These are phyloP conservation scores for Hypoxylon sp. DNA, from an alignment of 2,329 filamentous ascomycete species.

Conservation along the genomic window DNA sequence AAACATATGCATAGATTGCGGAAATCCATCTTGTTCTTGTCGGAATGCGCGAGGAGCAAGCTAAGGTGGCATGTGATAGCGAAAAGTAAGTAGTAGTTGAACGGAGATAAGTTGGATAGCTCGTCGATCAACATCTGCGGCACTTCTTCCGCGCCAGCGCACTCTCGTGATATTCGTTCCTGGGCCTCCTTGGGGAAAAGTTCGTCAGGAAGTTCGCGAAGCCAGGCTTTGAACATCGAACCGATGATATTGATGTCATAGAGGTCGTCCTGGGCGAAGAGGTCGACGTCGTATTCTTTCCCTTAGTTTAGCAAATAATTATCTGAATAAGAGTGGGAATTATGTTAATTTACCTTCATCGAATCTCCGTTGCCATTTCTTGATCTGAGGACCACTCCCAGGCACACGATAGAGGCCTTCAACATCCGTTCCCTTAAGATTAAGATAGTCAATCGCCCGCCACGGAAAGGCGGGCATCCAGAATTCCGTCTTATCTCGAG, in stretches of 20 bases:
- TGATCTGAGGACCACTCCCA: slow-evolving; percentile 90
- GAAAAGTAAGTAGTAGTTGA: slow-evolving; percentile 98
- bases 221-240: slow-evolving; percentile 96
- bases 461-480: slow-evolving; percentile 99
- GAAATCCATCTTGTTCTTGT: slow-evolving; percentile 99
- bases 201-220: slow-evolving; percentile 94
- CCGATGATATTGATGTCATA: slow-evolving; percentile 98
- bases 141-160: slow-evolving; percentile 82
- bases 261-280: slow-evolving; percentile 88
- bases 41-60: slow-evolving; percentile 88
- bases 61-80: slow-evolving; percentile 97
- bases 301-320: slow-evolving; percentile 35
- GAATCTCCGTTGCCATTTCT: slow-evolving; percentile 93
- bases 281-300: slow-evolving; percentile 86
- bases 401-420: slow-evolving; percentile 95
- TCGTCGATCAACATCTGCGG: slow-evolving; percentile 91
- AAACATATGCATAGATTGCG: slow-evolving; percentile 97
- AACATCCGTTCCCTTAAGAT: slow-evolving; percentile 93
- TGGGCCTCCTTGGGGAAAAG: slow-evolving; percentile 90
- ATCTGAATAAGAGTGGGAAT: not conserved
- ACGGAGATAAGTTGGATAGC: slow-evolving; percentile 92
- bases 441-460: slow-evolving; percentile 95
- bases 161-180: slow-evolving; percentile 83
- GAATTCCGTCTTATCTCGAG: slow-evolving; percentile 95
- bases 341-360: slow-evolving; percentile 75